Base-by-base conservation (phyloP, 1,139 yeast species). In the Nematodospora anomalae region DNA sequence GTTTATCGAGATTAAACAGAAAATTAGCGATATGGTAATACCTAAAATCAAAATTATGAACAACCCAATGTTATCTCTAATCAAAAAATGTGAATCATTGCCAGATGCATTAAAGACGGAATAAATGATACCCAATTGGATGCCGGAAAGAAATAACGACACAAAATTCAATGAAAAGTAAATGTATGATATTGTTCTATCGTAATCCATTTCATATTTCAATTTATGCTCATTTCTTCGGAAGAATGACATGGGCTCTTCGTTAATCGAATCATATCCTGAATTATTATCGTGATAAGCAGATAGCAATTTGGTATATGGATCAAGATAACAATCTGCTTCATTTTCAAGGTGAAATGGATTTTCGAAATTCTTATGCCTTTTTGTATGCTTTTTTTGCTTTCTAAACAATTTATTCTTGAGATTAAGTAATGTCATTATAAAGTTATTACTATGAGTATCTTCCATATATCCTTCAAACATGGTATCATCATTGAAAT, bases 41-140 rank as follows among this genome's bases (percentile, higher is more conserved):
- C 74, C 75, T 27, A 64, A 38, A 3, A 58, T 42, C 35, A 70
- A 56, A 6, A 64, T 49, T n/a, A 61, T 43, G 20, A 67, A 46
- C 30, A 70, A 52, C 53, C 67, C 55, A 15, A 64, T 44, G 43
- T 69, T 70, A 38, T 66, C 58, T 22, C 50, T 35, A 14, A 67
- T 43, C 18, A 52, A 43, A 33, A 68, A 57, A 32, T 50, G 50
- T 21, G 49, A 48, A 16, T 51, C 56, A 30, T 57, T 51, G 24
- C 52, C 47, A 14, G 60, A 52, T 28, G 55, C 49, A 20, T 53
- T 47, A 18, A 64, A 47, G 6, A 69, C 52, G 29, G 68, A 62
- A 46, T 62, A 65, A 9, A 69, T 57, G n/a, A 70, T 65, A 3
- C 76, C 76, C 21, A 65, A 49, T 42, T 67, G 72, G 23, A 70